phyloP scores from a whole-genome alignment of 345 rosid species.

The Salix caprea region DNA sequence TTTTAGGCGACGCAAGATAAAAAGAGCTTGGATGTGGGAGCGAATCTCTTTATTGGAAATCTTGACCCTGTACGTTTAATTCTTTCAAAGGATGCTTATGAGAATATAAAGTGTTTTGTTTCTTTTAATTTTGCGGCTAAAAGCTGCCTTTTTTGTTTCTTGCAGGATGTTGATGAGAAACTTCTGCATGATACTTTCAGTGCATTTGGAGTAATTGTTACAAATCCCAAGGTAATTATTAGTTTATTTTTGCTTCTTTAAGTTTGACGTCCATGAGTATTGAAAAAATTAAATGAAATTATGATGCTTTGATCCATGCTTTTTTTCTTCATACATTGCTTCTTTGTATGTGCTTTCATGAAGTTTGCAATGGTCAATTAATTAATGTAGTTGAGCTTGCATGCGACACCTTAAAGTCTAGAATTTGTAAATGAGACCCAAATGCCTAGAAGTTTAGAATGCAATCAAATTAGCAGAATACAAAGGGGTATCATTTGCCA shows the following conservation, averaged over 20 bases:
- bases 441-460: neutral
- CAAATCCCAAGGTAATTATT: slow-evolving; percentile 84
- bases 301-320: neutral
- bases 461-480: neutral
- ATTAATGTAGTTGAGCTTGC: neutral
- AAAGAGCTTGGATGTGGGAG: slow-evolving; percentile 97
- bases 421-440: neutral
- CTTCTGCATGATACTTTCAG: slow-evolving; percentile 94
- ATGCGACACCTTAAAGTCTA: neutral
- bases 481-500: neutral
- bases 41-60: slow-evolving; percentile 94
- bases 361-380: neutral
- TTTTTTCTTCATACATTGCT: neutral
- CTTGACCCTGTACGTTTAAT: slow-evolving; percentile 78
- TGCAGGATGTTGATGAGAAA: slow-evolving; percentile 98
- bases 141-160: neutral
- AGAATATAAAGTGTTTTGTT: neutral
- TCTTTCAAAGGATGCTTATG: neutral
- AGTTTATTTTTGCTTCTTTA: neutral
- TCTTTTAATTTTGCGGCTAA: slow-evolving; percentile 13
- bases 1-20: slow-evolving; percentile 95
- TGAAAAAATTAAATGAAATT: neutral
- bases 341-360: neutral
- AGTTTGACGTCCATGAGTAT: neutral
- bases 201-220: slow-evolving; percentile 93